A percentile compares a stretch with the other conserved stretches of the same genome.
phyloP scores from a whole-genome alignment of 306 rosid species.

The Carpinus fangiana region DNA sequence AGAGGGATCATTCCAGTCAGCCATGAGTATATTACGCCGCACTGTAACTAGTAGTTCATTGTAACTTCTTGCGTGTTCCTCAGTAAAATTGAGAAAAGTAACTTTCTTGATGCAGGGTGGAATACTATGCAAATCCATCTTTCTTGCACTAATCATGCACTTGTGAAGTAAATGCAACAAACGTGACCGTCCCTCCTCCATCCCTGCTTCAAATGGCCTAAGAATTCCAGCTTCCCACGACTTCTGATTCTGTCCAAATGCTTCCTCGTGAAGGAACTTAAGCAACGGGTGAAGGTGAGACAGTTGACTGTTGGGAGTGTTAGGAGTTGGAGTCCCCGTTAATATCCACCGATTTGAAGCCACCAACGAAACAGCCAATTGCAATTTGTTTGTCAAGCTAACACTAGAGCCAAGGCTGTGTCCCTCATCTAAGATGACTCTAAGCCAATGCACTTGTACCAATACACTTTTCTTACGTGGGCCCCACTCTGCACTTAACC shows the following conservation, averaged over 20 bases:
- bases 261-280: slow-evolving; percentile 93
- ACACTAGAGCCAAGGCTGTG: slow-evolving; percentile 97
- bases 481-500: slow-evolving; percentile 93
- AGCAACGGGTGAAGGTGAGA: slow-evolving; percentile 93
- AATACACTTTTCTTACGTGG: slow-evolving; percentile 70
- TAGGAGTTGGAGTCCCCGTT: slow-evolving; percentile 98
- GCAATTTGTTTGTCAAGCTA: slow-evolving; percentile 89
- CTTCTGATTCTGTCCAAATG: slow-evolving; percentile 80
- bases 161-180: slow-evolving; percentile 71
- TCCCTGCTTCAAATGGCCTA: slow-evolving; percentile 93
- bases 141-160: slow-evolving; percentile 94
- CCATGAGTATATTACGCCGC: slow-evolving; percentile 88
- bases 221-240: slow-evolving; percentile 97
- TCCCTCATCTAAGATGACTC: slow-evolving; percentile 94
- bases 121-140: slow-evolving; percentile 70
- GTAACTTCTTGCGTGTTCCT: slow-evolving; percentile 87
- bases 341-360: slow-evolving; percentile 96
- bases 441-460: slow-evolving; percentile 91
- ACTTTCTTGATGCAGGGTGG: slow-evolving; percentile 89
- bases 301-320: slow-evolving; percentile 91
- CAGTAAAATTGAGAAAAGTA: slow-evolving; percentile 66
- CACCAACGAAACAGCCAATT: slow-evolving; percentile 88
- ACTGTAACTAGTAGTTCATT: slow-evolving; percentile 91
- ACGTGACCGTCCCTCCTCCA: slow-evolving; percentile 93
- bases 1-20: slow-evolving; percentile 98